Evolutionary conservation across 169 alveolate genomes (phyloP), one percentile per base, ranked within the genome.

Genomic region (Fabrea salina): DNA sequence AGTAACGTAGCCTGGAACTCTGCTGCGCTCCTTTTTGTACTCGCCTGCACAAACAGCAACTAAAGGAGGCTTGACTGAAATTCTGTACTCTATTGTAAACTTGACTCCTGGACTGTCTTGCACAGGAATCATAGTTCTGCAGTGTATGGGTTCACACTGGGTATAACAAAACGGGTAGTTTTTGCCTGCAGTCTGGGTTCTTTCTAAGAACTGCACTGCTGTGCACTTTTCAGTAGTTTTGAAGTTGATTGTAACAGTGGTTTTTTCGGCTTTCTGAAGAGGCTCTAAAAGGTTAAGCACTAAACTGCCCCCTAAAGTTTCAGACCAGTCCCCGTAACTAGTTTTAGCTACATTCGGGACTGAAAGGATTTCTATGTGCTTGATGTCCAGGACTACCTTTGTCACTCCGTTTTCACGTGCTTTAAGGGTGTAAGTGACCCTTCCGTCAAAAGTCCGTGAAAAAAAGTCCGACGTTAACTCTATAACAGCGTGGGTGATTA

Each of bases 61-160:
- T 6, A 87, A 64, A 25, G 66, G 88, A 19, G 72, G 64, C 0
- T 75, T 68, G 1, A 92, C 93, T 32, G 79, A 79, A 4, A 91
- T 80, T 35, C 71, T 78, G 44, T 88, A 81, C 11, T 85, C 41
- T 74, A 88, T 85, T 6, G 94, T 78, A 19, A 91, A 79, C 75
- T 89, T 92, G 0, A 89, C 83, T 3, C 88, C 49, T 32, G 96
- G 96, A 59, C 91, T 89, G 58, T 93, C 97, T 79, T 88, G 84
- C 53, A 89, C 79, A 5, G 97, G 97, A 35, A 91, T 87, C 59
- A 93, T 47, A 44, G 92, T 83, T 79, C 97, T 81, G 56, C 91
- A 82, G 58, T 83, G 83, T 33, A 86, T 89, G 5, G 95, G 85
- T 70, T 93, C 91, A 44, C 94, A 91, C 75, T 93, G 92, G 44